phyloP scores from a whole-genome alignment of 2,329 filamentous ascomycete species.

The Aspergillus aculeatinus region DNA sequence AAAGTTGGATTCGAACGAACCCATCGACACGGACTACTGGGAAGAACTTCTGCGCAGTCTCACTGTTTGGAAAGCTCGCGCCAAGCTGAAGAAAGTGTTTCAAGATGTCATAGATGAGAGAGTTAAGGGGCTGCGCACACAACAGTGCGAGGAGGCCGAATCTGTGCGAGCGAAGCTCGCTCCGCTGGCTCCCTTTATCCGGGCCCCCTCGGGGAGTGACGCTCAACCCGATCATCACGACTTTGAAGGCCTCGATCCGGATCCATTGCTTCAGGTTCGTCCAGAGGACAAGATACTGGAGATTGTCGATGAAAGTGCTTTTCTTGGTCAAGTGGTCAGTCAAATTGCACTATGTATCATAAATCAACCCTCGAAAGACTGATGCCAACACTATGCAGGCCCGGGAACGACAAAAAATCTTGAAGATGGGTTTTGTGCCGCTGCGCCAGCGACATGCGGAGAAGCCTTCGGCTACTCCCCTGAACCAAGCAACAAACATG shows the following conservation, averaged over 20 bases:
- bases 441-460: slow-evolving; percentile 47
- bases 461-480: slow-evolving; percentile 32
- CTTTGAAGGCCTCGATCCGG: slow-evolving; percentile 58
- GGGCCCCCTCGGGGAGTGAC: slow-evolving; percentile 14
- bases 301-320: slow-evolving; percentile 57
- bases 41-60: slow-evolving; percentile 84
- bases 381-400: slow-evolving; percentile 34
- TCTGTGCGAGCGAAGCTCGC: slow-evolving; percentile 55
- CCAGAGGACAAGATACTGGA: slow-evolving; percentile 63
- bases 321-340: slow-evolving; percentile 57
- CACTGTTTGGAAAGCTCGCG: slow-evolving; percentile 87
- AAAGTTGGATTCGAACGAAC: slow-evolving; percentile 84
- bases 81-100: slow-evolving; percentile 75
- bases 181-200: slow-evolving; percentile 45
- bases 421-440: slow-evolving; percentile 69
- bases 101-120: slow-evolving; percentile 71
- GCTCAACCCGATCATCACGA: slow-evolving; percentile 31
- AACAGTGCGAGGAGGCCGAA: slow-evolving; percentile 67
- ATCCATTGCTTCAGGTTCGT: slow-evolving; percentile 63
- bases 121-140: slow-evolving; percentile 63
- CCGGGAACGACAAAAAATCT: slow-evolving; percentile 59
- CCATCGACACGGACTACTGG: slow-evolving; percentile 97
- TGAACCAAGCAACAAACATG: slow-evolving; percentile 39
- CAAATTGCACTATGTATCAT: background rate
- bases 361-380: background rate